Conservation (phyloP, 2,329 filamentous ascomycete species). For the Fusarium devonianum region DNA sequence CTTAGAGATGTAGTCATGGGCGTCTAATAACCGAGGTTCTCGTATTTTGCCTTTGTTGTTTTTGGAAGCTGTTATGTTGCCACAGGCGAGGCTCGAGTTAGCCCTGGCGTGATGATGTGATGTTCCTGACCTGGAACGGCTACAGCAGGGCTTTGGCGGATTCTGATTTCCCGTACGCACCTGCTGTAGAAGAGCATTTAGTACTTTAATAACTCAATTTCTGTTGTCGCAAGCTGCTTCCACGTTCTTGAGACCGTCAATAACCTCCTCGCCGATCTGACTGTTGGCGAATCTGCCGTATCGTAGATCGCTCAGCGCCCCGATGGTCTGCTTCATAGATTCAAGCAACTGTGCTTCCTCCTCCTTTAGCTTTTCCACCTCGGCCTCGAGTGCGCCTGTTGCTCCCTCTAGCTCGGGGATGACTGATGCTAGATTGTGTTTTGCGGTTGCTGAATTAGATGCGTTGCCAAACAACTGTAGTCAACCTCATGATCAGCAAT, state of each 20-base stretch:
- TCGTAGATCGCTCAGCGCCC: conserved; percentile 79
- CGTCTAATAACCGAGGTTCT: too few species aligned
- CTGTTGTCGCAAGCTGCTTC: conserved; percentile 68
- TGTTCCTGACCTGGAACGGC: conserved; percentile 16
- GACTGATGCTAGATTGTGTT: conserved; percentile 70
- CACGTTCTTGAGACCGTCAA: conserved; percentile 65
- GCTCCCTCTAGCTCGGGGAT: conserved; percentile 75
- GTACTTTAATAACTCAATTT: conserved; percentile 41
- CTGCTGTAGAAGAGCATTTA: conserved; percentile 22
- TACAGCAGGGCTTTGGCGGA: conserved; percentile 24
- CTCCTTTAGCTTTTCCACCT: conserved; percentile 70
- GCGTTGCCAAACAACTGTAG: conserved; percentile 64
- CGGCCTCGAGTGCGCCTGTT: conserved; percentile 68
- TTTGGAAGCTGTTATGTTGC: conserved; percentile 18
- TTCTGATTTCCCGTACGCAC: conserved; percentile 24
- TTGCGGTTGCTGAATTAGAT: conserved; percentile 54
- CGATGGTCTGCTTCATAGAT: conserved; percentile 70
- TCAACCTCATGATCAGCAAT: not conserved
- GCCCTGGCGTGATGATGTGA: conserved; percentile 22
- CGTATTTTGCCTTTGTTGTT: too few species aligned
- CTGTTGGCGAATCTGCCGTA: conserved; percentile 77
- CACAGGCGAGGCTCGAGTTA: conserved; percentile 22
- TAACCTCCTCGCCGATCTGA: conserved; percentile 69
- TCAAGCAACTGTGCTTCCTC: conserved; percentile 68
- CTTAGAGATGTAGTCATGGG: too few species aligned